These are phyloP conservation scores for Penicillium palitans DNA, from an alignment of 2,329 filamentous ascomycete species.

Conservation along the genomic window DNA sequence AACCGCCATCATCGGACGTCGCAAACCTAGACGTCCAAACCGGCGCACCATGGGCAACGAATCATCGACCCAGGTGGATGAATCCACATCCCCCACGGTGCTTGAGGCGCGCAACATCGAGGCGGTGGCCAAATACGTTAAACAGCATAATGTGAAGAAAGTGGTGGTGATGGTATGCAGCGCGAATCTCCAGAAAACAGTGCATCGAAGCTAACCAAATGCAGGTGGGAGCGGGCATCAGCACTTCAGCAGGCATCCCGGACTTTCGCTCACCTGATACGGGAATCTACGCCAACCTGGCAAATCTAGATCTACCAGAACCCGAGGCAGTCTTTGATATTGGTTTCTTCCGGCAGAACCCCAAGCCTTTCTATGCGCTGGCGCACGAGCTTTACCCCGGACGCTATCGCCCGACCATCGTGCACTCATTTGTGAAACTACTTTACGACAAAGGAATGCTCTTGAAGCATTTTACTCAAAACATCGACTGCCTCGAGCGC, in stretches of 20 bases:
- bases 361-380: slow-evolving; percentile 86
- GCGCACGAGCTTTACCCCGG: slow-evolving; percentile 92
- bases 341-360: slow-evolving; percentile 78
- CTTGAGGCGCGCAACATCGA: slow-evolving; percentile 69
- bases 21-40: slow-evolving; percentile 23
- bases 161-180: slow-evolving; percentile 74
- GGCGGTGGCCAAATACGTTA: slow-evolving; percentile 78
- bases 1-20: slow-evolving; percentile 24
- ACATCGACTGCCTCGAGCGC: slow-evolving; percentile 93
- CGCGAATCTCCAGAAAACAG: neutral
- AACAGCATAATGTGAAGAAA: slow-evolving; percentile 62
- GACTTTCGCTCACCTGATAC: slow-evolving; percentile 94
- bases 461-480: slow-evolving; percentile 90
- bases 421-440: slow-evolving; percentile 83
- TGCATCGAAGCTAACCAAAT: slow-evolving; percentile 9
- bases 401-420: slow-evolving; percentile 81
- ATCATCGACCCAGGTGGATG: slow-evolving; percentile 66
- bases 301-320: slow-evolving; percentile 78
- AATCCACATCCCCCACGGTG: slow-evolving; percentile 63
- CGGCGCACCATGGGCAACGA: slow-evolving; percentile 75
- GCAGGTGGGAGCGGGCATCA: slow-evolving; percentile 80
- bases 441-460: slow-evolving; percentile 77
- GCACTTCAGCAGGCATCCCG: slow-evolving; percentile 62
- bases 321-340: slow-evolving; percentile 96
- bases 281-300: slow-evolving; percentile 89